These are phyloP conservation scores for Teratosphaeria epicoccoides DNA, from an alignment of 2,329 filamentous ascomycete species.

Conservation along the genomic window DNA sequence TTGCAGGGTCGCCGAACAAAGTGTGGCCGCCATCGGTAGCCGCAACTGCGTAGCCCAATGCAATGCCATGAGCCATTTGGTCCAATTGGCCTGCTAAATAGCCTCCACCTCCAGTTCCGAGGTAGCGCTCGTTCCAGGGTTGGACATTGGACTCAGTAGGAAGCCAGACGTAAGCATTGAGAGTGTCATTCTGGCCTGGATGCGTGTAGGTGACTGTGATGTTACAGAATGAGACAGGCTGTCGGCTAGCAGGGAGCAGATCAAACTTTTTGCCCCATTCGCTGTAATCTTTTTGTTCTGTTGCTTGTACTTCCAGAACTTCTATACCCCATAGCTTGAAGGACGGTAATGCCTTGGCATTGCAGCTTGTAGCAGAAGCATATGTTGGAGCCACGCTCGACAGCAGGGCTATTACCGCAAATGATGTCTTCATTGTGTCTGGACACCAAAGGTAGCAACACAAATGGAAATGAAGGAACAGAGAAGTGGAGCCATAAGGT, in stretches of 20 bases:
- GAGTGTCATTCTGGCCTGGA: constrained; percentile 24
- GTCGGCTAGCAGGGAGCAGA: background rate
- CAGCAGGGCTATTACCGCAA: background rate
- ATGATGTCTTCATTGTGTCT: background rate
- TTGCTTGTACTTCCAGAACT: constrained; percentile 1
- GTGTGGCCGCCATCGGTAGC: constrained; percentile 20
- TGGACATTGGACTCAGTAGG: constrained; percentile 11
- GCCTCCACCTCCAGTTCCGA: constrained; percentile 8
- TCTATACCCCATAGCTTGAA: constrained; percentile 4
- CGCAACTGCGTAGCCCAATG: constrained; percentile 17
- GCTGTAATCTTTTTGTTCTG: constrained; percentile 1
- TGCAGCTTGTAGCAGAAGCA: constrained; percentile 2
- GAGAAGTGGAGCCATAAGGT: no score
- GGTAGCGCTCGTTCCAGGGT: constrained; percentile 27
- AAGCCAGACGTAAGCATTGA: constrained; percentile 26
- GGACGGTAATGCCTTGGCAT: constrained; percentile 2
- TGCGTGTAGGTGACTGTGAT: constrained; percentile 31
- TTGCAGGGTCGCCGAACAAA: background rate
- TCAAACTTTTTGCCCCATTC: background rate
- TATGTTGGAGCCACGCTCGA: background rate
- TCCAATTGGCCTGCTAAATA: constrained; percentile 32
- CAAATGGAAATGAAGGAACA: no score
- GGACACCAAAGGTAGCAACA: no score
- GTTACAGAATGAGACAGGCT: constrained; percentile 21
- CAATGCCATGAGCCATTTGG: constrained; percentile 16